These are phyloP conservation scores for Podila horticola DNA, from an alignment of 192 early-diverging fungal species.

Conservation along the genomic window DNA sequence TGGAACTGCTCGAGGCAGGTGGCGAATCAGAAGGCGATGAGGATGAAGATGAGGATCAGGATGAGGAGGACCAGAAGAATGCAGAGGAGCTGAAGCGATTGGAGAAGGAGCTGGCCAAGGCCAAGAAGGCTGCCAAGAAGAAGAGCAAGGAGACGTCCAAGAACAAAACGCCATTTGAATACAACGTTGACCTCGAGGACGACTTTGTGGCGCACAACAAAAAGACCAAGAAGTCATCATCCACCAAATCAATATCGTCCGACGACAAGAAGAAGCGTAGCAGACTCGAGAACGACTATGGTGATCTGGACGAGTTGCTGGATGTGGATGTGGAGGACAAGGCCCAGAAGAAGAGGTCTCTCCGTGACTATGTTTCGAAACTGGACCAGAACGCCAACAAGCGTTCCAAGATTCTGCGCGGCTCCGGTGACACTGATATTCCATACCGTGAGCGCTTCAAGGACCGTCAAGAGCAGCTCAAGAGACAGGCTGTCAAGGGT, in stretches of 20 bases:
- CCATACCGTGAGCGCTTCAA: slow-evolving; percentile 76
- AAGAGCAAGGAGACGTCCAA: slow-evolving; percentile 7
- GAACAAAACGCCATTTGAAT: slow-evolving; percentile 27
- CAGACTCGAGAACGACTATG: slow-evolving; percentile 70
- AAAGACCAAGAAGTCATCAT: slow-evolving; percentile 31
- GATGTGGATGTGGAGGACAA: slow-evolving; percentile 88
- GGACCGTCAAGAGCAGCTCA: slow-evolving; percentile 46
- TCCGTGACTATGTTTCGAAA: slow-evolving; percentile 70
- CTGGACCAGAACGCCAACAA: slow-evolving; percentile 66
- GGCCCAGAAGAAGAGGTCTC: slow-evolving; percentile 65
- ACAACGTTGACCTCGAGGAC: slow-evolving; percentile 44
- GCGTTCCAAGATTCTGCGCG: slow-evolving; percentile 51
- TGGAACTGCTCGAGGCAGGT: slow-evolving; percentile 57
- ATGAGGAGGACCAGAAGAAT: slow-evolving; percentile 1
- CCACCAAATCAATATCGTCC: slow-evolving; percentile 28
- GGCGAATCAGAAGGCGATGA: slow-evolving; percentile 48
- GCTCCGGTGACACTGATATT: slow-evolving; percentile 81
- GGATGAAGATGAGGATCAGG: slow-evolving; percentile 21
- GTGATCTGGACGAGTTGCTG: slow-evolving; percentile 77
- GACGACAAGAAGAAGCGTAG: slow-evolving; percentile 33
- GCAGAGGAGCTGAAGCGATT: slow-evolving; percentile 14
- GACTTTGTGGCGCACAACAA: slow-evolving; percentile 52
- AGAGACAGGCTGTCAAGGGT: slow-evolving; percentile 50
- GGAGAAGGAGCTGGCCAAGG: slow-evolving; percentile 23
- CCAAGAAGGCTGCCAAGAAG: slow-evolving; percentile 33